Base-by-base conservation (phyloP, 768 basidiomycete species). In the Russula sp. region DNA sequence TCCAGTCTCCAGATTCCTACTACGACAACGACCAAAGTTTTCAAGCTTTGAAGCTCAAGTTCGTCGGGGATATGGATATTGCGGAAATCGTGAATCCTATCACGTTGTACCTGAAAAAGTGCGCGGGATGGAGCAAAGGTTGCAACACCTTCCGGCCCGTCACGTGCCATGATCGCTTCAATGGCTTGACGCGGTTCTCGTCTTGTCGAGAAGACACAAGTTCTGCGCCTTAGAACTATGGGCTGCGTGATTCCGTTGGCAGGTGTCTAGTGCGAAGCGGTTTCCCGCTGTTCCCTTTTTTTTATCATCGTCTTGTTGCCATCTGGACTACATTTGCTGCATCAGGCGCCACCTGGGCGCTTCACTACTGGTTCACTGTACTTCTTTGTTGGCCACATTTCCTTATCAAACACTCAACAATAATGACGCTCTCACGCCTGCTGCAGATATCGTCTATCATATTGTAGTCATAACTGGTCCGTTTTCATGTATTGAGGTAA, bases 41-140 rank as follows among this genome's bases (percentile, higher is more conserved):
- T 36, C 59, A 57, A 49, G 40, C 32, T 18, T 30, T 65, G n/a
- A 65, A 61, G 49, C 51, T 38, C 42, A 22, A 30, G 13, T 61
- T 65, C 9, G 20, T 65, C 13, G 64, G 64, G 26, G 38, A 61
- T 24, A 42, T 61, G 14, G 59, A 51, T 48, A 38, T 61, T 5
- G 20, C 40, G 20, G 64, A 65, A 38, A 24, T 65, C 34, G 32
- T 36, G 42, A 32, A 48, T 24, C 61, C 64, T 16, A 65, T 65
- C n/a, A 44, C 42, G 26, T 18, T 65, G 1, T 65, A 65, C 55
- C 24, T 61, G 48, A 65, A 65, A 65, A 61, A 30, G 64, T 65
- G 30, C 55, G 8, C 14, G 42, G 30, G 16, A 52, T 65, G 64
- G 50, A 50, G 10, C 55, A 52, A 38, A 65, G 44, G 49, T 20